A percentile compares a stretch with the other conserved stretches of the same genome.
phyloP scores from a whole-genome alignment of 371 early-diverging fungal species.

The Rhizomucor pusillus region DNA sequence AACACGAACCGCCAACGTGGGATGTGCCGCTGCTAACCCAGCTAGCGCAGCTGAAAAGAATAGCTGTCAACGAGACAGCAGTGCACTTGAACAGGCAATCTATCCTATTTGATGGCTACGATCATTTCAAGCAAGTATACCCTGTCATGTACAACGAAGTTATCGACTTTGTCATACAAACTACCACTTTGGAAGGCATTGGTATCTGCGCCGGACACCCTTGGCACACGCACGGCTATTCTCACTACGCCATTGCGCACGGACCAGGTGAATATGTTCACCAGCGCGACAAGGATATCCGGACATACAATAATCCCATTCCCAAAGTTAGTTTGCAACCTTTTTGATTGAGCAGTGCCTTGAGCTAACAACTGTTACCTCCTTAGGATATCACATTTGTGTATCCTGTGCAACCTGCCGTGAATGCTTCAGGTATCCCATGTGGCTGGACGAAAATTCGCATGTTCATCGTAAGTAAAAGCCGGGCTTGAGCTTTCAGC shows the following conservation, averaged over 20 bases:
- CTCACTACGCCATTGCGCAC: constrained; percentile 33
- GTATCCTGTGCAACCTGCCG: constrained; percentile 13
- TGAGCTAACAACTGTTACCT: no score
- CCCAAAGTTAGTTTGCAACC: no score
- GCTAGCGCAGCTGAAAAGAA: constrained; percentile 5
- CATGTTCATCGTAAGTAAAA: constrained; percentile 21
- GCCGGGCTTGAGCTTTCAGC: background rate
- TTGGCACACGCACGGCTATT: constrained; percentile 44
- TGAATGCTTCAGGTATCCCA: background rate
- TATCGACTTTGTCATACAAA: constrained; percentile 38
- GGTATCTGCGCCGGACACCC: constrained; percentile 33
- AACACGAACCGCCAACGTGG: constrained; percentile 8
- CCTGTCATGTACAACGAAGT: constrained; percentile 21
- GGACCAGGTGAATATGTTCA: constrained; percentile 32
- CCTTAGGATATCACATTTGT: constrained; percentile 33
- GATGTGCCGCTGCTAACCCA: constrained; percentile 7
- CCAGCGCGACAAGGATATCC: constrained; percentile 16
- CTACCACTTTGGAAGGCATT: constrained; percentile 1
- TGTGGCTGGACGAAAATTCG: constrained; percentile 43
- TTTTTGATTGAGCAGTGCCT: no score
- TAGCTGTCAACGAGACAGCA: constrained; percentile 13
- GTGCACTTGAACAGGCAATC: constrained; percentile 8
- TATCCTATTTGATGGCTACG: constrained; percentile 14
- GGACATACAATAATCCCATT: constrained; percentile 22
- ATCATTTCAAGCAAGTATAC: constrained; percentile 17